Conservation (phyloP, 306 rosid genomes). For the Rosa chinensis region DNA sequence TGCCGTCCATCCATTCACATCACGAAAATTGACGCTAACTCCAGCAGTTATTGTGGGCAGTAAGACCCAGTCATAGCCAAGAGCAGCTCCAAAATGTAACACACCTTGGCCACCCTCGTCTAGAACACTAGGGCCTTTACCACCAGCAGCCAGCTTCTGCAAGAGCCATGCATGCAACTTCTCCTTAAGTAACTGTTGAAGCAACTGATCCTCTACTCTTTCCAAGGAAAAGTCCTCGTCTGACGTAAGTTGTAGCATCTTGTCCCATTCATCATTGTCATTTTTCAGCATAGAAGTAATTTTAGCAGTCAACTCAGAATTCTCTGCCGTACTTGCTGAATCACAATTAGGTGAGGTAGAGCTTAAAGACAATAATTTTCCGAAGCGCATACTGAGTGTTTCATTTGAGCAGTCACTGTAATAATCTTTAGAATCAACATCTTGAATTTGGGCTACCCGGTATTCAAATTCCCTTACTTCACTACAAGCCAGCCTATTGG, state of each 20-base stretch:
- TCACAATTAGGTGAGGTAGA: slow-evolving; percentile 35
- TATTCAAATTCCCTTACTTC: slow-evolving; percentile 87
- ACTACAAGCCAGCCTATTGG: slow-evolving; percentile 91
- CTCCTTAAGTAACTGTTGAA: slow-evolving; percentile 69
- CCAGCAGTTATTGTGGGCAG: slow-evolving; percentile 71
- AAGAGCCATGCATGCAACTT: slow-evolving; percentile 72
- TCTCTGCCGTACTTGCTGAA: slow-evolving; percentile 36
- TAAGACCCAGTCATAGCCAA: slow-evolving; percentile 88
- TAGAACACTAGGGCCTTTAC: slow-evolving; percentile 80
- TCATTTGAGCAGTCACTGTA: slow-evolving; percentile 33
- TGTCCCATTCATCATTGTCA: slow-evolving; percentile 62
- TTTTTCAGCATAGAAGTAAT: slow-evolving; percentile 56
- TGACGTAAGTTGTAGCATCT: slow-evolving; percentile 43
- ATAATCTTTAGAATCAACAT: slow-evolving; percentile 35
- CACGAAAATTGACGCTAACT: slow-evolving; percentile 82
- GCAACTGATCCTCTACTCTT: slow-evolving; percentile 55
- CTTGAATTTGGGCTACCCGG: slow-evolving; percentile 35
- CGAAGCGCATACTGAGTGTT: slow-evolving; percentile 44
- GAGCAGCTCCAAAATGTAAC: slow-evolving; percentile 86
- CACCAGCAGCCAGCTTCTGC: slow-evolving; percentile 66
- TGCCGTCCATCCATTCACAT: slow-evolving; percentile 88
- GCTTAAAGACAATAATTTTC: slow-evolving; percentile 43
- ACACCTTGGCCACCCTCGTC: slow-evolving; percentile 87
- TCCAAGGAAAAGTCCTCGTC: slow-evolving; percentile 56
- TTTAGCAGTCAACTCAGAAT: slow-evolving; percentile 46